phyloP scores from a whole-genome alignment of 441 rosid species.

The California macrophylla region DNA sequence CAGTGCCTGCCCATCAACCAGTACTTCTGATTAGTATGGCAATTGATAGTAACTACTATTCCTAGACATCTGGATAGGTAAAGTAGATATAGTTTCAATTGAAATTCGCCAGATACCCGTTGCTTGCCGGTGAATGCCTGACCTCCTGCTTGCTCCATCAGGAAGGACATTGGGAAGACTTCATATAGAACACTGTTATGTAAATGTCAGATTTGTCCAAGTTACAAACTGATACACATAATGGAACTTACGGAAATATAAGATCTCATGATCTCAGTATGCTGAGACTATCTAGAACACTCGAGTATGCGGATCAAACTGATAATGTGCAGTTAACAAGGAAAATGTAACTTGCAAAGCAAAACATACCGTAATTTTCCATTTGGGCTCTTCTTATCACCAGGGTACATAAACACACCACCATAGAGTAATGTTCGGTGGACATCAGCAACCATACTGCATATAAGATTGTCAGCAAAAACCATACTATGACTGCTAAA shows the following conservation, averaged over 20 bases:
- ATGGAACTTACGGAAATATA: background rate
- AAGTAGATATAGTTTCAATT: background rate
- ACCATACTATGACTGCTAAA: background rate
- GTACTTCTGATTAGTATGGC: background rate
- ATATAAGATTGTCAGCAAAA: constrained; percentile 14
- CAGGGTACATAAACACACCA: constrained; percentile 92
- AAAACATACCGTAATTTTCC: constrained; percentile 87
- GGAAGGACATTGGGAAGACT: constrained; percentile 94
- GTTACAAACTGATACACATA: background rate
- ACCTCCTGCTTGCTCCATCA: constrained; percentile 98
- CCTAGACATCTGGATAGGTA: background rate
- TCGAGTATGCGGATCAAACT: background rate
- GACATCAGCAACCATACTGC: constrained; percentile 96
- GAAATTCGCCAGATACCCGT: constrained; percentile 38
- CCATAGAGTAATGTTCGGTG: constrained; percentile 92
- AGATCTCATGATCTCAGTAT: background rate
- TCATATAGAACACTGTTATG: constrained; percentile 68
- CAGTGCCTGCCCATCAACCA: constrained; percentile 45
- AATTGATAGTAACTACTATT: background rate
- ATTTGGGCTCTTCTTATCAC: constrained; percentile 80
- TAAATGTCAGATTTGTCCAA: constrained; percentile 8
- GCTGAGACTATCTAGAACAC: background rate
- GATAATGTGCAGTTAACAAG: background rate
- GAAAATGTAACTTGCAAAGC: background rate
- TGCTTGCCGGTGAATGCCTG: constrained; percentile 82